A percentile compares a stretch with the other conserved stretches of the same genome.
Conservation (phyloP, 2,329 filamentous ascomycete genomes). For the Calonectria pseudoreteaudii region DNA sequence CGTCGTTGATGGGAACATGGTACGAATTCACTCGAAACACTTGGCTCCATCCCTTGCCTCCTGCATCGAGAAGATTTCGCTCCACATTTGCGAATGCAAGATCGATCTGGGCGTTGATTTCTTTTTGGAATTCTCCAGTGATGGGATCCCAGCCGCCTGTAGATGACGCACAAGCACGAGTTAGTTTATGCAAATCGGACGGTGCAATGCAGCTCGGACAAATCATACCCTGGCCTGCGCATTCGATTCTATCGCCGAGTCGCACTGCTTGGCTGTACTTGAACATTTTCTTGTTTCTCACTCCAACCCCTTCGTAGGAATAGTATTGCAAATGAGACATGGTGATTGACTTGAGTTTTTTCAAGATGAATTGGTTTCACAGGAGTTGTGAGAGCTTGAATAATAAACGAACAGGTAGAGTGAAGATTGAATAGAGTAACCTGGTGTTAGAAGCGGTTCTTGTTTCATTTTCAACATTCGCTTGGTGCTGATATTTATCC, state of each 20-base stretch:
- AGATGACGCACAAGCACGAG: background rate
- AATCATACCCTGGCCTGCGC: background rate
- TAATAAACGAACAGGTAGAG: background rate
- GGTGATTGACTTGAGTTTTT: background rate
- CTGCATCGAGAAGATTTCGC: background rate
- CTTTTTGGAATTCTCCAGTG: background rate
- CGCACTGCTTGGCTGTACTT: background rate
- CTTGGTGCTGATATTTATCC: background rate
- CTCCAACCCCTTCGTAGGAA: background rate
- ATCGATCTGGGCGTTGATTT: background rate
- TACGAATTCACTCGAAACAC: constrained; percentile 3
- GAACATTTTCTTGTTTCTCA: background rate
- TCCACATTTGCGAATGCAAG: background rate
- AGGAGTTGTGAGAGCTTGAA: background rate
- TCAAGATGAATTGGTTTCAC: background rate
- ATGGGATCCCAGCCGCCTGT: background rate
- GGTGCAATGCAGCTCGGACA: background rate
- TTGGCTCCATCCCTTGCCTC: constrained; percentile 1
- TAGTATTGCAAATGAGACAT: constrained; percentile 8
- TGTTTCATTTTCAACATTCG: background rate
- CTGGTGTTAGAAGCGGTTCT: background rate
- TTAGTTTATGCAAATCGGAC: background rate
- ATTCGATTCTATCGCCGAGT: background rate
- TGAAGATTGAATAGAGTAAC: background rate
- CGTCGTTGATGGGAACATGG: constrained; percentile 2